A percentile compares a stretch with the other conserved stretches of the same genome.
These are phyloP conservation scores for Paulownia fortunei DNA, from an alignment of 257 asterid species.

Conservation along the genomic window DNA sequence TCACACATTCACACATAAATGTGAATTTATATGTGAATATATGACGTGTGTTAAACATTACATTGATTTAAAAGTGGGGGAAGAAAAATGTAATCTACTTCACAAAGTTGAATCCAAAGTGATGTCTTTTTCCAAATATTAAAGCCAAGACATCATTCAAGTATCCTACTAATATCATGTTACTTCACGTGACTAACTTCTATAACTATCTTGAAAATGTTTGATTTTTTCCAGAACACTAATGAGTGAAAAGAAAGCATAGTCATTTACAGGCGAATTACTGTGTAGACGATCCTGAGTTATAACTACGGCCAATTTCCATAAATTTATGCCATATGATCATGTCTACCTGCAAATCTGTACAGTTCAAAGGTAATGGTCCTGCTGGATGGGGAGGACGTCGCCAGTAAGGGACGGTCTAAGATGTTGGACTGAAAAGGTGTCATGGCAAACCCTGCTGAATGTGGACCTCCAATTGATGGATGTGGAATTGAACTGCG, in stretches of 20 bases:
- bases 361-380: conserved; percentile 59
- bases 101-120: no score
- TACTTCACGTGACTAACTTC: no score
- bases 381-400: conserved; percentile 63
- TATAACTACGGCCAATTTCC: conserved; percentile 24
- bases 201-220: no score
- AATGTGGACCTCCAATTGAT: conserved; percentile 65
- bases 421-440: conserved; percentile 64
- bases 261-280: conserved; percentile 37
- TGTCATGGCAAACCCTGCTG: conserved; percentile 68
- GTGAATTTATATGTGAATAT: no score
- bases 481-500: conserved; percentile 68
- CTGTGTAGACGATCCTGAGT: conserved; percentile 16
- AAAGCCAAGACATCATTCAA: no score
- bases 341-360: conserved; percentile 5
- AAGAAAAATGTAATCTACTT: no score
- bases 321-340: conserved; percentile 7
- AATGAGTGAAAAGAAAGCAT: not conserved
- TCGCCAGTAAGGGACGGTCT: conserved; percentile 67
- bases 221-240: not conserved
- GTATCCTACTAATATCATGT: no score
- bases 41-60: no score
- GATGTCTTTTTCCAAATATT: no score
- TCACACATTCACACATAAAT: no score
- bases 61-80: no score